A percentile compares a stretch with the other conserved stretches of the same genome.
phyloP scores from a whole-genome alignment of 208 protist genomes.

The Endotrypanum monterogeii region DNA sequence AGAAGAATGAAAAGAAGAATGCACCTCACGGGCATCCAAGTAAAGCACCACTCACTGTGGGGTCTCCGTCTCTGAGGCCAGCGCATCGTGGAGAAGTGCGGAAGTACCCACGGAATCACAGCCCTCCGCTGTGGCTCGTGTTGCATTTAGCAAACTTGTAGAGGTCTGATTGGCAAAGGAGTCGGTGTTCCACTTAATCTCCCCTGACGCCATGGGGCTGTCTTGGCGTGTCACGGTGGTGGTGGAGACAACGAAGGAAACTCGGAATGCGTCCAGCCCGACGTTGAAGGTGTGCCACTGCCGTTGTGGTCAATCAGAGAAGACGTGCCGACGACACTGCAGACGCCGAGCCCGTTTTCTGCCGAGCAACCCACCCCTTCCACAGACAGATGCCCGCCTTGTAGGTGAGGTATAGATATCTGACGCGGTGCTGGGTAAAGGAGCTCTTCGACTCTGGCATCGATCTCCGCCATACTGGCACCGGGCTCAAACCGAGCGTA shows the following conservation, averaged over 20 bases:
- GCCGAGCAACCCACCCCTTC: neutral
- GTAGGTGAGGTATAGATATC: neutral
- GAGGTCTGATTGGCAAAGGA: constrained; percentile 3
- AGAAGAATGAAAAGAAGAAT: neutral
- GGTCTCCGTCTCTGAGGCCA: neutral
- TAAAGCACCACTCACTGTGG: neutral
- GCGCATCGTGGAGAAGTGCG: neutral
- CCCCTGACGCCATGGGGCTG: constrained; percentile 1
- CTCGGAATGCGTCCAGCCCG: neutral
- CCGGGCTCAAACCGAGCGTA: constrained; percentile 64
- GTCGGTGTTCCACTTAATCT: neutral
- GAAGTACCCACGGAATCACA: neutral
- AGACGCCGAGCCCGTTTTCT: neutral
- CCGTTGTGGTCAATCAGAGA: neutral
- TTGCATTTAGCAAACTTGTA: constrained; percentile 17
- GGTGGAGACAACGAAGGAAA: constrained; percentile 1
- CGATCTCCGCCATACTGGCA: constrained; percentile 49
- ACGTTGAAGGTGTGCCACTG: neutral
- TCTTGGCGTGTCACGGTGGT: constrained; percentile 9
- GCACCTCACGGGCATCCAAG: neutral
- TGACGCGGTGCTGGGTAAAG: constrained; percentile 20
- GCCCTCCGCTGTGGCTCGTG: constrained; percentile 21
- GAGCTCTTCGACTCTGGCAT: constrained; percentile 49
- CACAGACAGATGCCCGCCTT: neutral
- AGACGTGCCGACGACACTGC: neutral